These are phyloP conservation scores for Macrolepiota fuliginosa DNA, from an alignment of 768 basidiomycete genomes.

Conservation along the genomic window DNA sequence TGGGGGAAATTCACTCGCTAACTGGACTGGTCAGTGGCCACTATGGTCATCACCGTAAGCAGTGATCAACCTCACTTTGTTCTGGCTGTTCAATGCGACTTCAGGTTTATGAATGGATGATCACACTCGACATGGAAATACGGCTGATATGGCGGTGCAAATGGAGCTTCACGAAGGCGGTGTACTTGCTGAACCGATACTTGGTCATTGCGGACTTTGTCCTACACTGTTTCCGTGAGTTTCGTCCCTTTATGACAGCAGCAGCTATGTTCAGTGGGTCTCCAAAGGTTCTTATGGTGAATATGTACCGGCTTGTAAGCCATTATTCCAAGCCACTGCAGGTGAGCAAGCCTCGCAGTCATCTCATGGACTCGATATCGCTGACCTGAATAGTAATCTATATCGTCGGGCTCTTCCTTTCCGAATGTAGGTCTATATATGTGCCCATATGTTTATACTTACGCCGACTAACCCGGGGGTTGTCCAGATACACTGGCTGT, in stretches of 20 bases:
- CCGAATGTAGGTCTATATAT: neutral
- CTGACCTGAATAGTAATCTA: neutral
- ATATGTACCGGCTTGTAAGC: neutral
- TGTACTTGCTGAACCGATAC: conserved; percentile 17
- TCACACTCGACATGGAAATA: conserved; percentile 22
- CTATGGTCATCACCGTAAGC: too few relatives aligned
- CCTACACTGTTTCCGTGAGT: neutral
- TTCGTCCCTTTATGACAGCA: neutral
- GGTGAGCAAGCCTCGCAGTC: neutral
- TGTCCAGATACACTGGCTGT: neutral
- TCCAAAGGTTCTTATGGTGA: neutral
- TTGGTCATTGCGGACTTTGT: neutral
- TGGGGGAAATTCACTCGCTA: too few relatives aligned
- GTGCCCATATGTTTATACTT: too few relatives aligned
- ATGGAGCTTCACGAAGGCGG: conserved; percentile 21
- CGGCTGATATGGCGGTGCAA: conserved; percentile 20
- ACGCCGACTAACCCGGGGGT: neutral
- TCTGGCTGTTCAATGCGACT: too few relatives aligned
- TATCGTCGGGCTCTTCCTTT: neutral
- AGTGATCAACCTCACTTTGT: too few relatives aligned
- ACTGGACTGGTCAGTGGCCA: too few relatives aligned
- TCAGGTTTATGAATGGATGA: conserved; percentile 18
- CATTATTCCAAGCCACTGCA: neutral
- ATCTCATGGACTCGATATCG: neutral
- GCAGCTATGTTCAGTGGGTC: neutral